Percentiles rank a stretch among this genome's conserved stretches.
Evolutionary conservation across 169 alveolate species (phyloP).

Genomic region (Theileria equi): DNA sequence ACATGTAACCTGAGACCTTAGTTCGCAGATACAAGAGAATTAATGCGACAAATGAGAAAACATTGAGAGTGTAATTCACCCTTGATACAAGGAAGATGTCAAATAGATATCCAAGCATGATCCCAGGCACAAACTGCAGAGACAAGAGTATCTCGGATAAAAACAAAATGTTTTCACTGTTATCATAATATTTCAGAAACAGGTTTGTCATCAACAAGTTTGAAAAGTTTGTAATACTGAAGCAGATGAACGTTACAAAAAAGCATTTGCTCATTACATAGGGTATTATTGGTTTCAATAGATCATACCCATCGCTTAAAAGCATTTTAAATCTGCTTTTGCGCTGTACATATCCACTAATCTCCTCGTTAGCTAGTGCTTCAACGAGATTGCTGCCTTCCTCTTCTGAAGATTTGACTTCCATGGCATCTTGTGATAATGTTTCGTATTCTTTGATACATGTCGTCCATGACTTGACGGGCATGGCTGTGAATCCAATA

Average conservation of each 20-base stretch:
- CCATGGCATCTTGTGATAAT: not conserved
- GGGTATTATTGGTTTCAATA: not conserved
- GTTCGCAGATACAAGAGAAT: not conserved
- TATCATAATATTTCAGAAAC: not conserved
- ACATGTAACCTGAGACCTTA: not conserved
- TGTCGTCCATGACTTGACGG: not conserved
- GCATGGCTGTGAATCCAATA: not conserved
- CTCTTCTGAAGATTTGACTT: not conserved
- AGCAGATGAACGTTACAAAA: not conserved
- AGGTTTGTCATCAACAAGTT: not conserved
- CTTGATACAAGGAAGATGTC: not conserved
- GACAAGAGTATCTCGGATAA: not conserved
- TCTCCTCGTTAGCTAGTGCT: too few species aligned
- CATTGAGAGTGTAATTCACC: not conserved
- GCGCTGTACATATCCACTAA: not conserved
- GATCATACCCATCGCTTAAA: not conserved
- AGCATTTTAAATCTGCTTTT: not conserved
- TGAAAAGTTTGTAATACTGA: not conserved
- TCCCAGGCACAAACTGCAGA: constrained; percentile 2
- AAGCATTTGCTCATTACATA: not conserved
- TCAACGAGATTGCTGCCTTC: not conserved
- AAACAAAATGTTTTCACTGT: not conserved
- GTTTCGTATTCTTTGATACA: not conserved
- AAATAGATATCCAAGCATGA: not conserved
- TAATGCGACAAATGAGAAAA: not conserved